Base-by-base conservation (phyloP, 2,329 filamentous ascomycete genomes). In the Cytospora leucostoma region DNA sequence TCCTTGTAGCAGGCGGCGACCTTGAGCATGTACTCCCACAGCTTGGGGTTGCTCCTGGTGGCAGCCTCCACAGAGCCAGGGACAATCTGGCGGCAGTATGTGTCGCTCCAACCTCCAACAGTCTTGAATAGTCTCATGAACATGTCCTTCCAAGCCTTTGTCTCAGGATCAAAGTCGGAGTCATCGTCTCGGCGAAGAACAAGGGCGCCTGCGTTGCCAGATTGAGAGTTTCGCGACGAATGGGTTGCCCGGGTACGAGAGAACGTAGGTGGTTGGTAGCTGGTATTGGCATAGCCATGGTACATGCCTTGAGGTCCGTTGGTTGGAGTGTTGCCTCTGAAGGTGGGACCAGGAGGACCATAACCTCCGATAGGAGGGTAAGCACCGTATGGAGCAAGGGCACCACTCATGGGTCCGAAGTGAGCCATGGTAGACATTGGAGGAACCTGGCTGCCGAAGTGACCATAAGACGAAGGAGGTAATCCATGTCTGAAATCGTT, bases 1-100 rank as follows among this genome's bases (percentile, higher is more conserved):
- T 68, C 65, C 49, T 64, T 63, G 2, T 68, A 68, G 60, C 75
- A 73, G 0, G 73, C 71, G 7, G 64, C 56, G 4, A 75, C 69
- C 7, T 68, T 68, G 64, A 74, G 71, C 67, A 78, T 76, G 63
- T 74, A 78, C 3, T 69, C 66, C 77, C 76, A 79, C 0, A 79
- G 67, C 7, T 57, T 37, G 1, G 60, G 49, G 21, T 71, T 65
- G 17, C 65, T 59, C 13, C 71, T 67, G 5, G 64, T 66, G 8
- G 69, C 57, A 2, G 63, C 59, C 38, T 59, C 71, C 32, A 62
- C 67, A 8, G 58, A 54, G 6, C 60, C 53, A 54, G 47, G 57
- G 50, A 68, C 67, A 19, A 70, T 70, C 8, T 61, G 15, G 59
- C 67, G 61, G 27, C 67, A 64, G 56, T 72, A 72, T 3, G 56